Evolutionary conservation across 192 early-diverging fungal species (phyloP).

Genomic region (Podila verticillata): DNA sequence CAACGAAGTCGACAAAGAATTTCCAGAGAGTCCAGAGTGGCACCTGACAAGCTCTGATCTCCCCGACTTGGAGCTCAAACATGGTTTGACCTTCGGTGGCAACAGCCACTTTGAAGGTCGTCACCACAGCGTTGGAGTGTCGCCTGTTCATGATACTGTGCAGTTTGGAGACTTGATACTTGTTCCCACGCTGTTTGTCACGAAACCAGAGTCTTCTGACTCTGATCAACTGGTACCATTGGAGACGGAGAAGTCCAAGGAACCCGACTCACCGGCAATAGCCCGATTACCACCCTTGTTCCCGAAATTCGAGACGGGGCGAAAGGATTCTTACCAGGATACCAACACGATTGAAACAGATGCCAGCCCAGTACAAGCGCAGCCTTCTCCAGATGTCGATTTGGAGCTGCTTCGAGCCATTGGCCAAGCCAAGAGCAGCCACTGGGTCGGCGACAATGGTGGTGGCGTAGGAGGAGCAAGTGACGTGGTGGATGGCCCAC

Average conservation of each 20-base stretch:
- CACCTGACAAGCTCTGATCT: conserved; percentile 18
- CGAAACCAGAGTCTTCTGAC: background rate
- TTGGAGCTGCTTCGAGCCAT: background rate
- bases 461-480: no score
- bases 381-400: background rate
- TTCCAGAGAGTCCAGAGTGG: conserved; percentile 26
- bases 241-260: background rate
- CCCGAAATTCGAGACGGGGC: background rate
- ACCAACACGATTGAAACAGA: background rate
- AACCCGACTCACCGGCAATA: background rate
- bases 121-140: background rate
- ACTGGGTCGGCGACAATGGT: background rate
- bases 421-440: background rate
- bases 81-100: background rate
- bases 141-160: background rate
- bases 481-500: no score
- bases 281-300: background rate
- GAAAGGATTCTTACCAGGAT: background rate
- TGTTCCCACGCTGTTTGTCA: background rate
- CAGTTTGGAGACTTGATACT: background rate
- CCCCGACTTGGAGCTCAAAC: conserved; percentile 7
- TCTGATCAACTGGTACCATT: no score
- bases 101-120: background rate
- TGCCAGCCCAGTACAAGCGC: background rate
- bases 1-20: background rate